Evolutionary conservation across 1,284 basidiomycete species (phyloP).

Genomic region (Cutaneotrichosporon dermatis): DNA sequence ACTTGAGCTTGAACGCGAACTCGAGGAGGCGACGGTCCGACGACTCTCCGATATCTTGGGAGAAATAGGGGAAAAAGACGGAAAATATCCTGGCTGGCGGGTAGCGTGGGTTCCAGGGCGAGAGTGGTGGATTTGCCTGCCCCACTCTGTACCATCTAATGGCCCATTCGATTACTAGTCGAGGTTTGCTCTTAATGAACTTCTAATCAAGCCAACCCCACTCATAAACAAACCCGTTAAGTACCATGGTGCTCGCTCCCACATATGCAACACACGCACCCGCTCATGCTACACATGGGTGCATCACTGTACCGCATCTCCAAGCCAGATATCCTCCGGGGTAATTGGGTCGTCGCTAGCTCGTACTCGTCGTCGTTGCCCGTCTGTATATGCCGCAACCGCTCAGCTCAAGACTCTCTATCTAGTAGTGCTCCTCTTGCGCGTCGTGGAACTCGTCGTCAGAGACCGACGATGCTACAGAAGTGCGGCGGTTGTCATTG

Average conservation of each 20-base stretch:
- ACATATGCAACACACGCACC: no score
- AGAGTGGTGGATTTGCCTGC: no score
- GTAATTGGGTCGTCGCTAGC: neutral
- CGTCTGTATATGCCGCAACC: neutral
- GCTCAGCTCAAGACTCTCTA: no score
- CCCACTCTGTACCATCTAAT: no score
- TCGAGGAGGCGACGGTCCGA: no score
- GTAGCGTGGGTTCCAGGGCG: no score
- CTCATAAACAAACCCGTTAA: no score
- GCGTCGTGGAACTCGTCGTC: conserved; percentile 2
- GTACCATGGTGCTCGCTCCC: no score
- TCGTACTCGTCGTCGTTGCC: neutral
- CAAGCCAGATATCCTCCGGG: neutral
- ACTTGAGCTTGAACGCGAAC: no score
- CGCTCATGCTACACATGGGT: neutral
- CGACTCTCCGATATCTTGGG: conserved; percentile 1
- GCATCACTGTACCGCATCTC: neutral
- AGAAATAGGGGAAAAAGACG: neutral
- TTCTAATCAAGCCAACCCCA: no score
- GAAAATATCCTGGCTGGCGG: neutral
- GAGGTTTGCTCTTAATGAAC: no score
- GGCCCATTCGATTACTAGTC: no score
- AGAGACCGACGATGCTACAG: neutral
- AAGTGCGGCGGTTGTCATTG: neutral
- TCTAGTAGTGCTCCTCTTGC: neutral